Evolutionary conservation across 2,329 filamentous ascomycete genomes (phyloP), one percentile per base, ranked within the genome.

Genomic region (Ophiostoma ulmi): DNA sequence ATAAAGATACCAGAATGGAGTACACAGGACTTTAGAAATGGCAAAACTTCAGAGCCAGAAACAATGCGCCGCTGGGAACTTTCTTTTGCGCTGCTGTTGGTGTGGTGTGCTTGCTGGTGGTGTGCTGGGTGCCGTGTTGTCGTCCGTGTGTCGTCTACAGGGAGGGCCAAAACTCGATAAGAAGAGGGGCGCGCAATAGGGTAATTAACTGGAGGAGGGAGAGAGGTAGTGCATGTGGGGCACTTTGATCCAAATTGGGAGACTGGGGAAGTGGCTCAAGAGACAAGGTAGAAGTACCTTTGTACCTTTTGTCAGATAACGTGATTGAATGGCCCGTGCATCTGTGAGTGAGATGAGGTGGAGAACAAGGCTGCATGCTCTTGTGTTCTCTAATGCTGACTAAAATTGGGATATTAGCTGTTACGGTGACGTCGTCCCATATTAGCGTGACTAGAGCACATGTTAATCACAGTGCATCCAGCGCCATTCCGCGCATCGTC

Each of bases 131-230:
- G 58, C 58, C 58, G 58, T 63, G 58, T 63, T 11, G 58, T 63
- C 58, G n/a, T 63, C 58, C 44, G 44, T 48, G 58, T 63, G 58
- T 36, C 58, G 58, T 63, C 52, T 31, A 26, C 35, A 63, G 58
- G 26, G 58, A 20, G 58, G 14, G 58, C 58, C 58, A 35, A 63
- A 63, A 63, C 26, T 58, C 52, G 58, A 63, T 63, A 36, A 61
- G 58, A 63, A 63, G 58, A 63, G 58, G 58, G 58, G 52, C n/a
- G n/a, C 52, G 52, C 52, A 58, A 58, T 58, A 26, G 52, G 52
- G 11, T n/a, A 6, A 26, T 22, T 58, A n/a, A n/a, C n/a, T n/a
- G n/a, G n/a, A n/a, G n/a, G n/a, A n/a, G n/a, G 22, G 52, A 58
- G 52, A 48, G 58, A 63, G 58, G 58, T 63, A 35, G 58, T 35